A percentile compares a stretch with the other conserved stretches of the same genome.
phyloP scores from a whole-genome alignment of 306 rosid genomes.

The Acacia melanoxylon region DNA sequence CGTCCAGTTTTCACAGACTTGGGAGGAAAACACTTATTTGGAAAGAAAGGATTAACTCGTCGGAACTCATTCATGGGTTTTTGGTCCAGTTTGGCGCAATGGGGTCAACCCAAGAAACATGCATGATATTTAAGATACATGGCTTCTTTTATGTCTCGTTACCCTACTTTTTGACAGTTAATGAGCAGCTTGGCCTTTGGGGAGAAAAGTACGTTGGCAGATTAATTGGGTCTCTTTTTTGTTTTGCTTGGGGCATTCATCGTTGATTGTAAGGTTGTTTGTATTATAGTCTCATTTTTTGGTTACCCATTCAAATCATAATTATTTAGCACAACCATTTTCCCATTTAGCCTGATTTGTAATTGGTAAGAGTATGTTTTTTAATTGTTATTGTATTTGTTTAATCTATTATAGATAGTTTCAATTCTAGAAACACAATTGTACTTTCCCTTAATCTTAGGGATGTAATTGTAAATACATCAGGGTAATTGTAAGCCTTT shows the following conservation, averaged over 20 bases:
- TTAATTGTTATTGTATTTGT: neutral
- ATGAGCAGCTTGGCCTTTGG: conserved; percentile 26
- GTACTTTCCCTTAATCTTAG: neutral
- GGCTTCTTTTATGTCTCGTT: neutral
- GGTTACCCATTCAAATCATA: conserved; percentile 52
- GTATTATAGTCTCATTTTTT: conserved; percentile 47
- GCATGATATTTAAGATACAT: conserved; percentile 57
- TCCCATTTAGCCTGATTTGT: neutral
- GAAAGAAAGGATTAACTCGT: conserved; percentile 68
- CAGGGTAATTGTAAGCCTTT: neutral
- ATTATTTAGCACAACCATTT: conserved; percentile 49
- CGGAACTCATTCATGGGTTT: conserved; percentile 62
- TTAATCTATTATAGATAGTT: neutral
- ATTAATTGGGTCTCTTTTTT: conserved; percentile 28
- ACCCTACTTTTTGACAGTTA: conserved; percentile 30
- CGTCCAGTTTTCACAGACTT: conserved; percentile 80
- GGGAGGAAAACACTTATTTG: conserved; percentile 80
- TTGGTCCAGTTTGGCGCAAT: conserved; percentile 56
- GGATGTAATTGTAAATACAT: neutral
- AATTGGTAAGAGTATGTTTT: neutral
- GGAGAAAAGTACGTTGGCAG: conserved; percentile 33
- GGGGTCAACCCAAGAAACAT: conserved; percentile 78
- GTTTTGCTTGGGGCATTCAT: conserved; percentile 31
- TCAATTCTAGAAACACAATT: neutral
- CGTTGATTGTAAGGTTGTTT: conserved; percentile 29